Conservation (phyloP, 1,284 basidiomycete species). For the Rhodotorula sp. region DNA sequence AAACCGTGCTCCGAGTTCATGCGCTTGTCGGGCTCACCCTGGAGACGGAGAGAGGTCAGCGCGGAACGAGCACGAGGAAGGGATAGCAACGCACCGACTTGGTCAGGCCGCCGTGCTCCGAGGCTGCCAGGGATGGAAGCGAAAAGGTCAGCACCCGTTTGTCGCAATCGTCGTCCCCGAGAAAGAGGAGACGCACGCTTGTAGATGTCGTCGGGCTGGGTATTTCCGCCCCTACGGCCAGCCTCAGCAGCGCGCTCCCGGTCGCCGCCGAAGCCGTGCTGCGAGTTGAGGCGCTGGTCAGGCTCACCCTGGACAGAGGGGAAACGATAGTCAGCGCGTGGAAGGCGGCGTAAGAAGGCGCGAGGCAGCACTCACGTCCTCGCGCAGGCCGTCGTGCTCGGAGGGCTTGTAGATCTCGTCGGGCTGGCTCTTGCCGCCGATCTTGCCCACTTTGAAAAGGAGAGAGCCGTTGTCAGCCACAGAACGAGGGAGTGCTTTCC, state of each 20-base stretch:
- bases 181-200: background rate
- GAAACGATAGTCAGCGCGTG: too few relatives aligned
- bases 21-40: conserved; percentile 19
- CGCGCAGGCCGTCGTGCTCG: conserved; percentile 38
- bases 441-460: background rate
- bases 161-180: too few relatives aligned
- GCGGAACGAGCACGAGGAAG: background rate
- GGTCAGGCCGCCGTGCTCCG: conserved; percentile 22
- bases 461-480: background rate
- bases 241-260: conserved; percentile 10
- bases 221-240: conserved; percentile 34
- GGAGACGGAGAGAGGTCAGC: background rate
- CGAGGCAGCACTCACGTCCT: conserved; percentile 4
- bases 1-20: conserved; percentile 35
- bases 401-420: conserved; percentile 32
- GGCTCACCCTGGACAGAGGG: background rate
- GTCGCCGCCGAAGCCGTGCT: conserved; percentile 18
- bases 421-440: conserved; percentile 5
- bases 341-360: background rate
- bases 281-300: conserved; percentile 13
- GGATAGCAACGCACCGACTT: conserved; percentile 8
- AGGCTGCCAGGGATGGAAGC: background rate
- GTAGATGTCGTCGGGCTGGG: conserved; percentile 35
- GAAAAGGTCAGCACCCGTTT: background rate
- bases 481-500: too few relatives aligned